Base-by-base conservation (phyloP, 2,329 filamentous ascomycete species). In the Amauroascus niger region DNA sequence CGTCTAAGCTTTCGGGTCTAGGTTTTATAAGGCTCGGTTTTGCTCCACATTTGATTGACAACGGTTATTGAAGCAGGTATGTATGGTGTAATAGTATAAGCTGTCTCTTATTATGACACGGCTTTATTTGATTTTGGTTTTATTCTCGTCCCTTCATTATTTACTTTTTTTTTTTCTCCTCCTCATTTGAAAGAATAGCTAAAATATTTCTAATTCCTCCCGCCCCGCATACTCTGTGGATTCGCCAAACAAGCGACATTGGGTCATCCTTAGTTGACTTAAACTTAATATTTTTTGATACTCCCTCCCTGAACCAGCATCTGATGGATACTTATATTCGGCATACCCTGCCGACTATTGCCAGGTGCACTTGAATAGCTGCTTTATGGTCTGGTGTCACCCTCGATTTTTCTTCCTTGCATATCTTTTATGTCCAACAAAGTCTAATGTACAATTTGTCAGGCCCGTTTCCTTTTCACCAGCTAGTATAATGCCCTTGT, bases 11-110 rank as follows among this genome's bases (percentile, higher is more conserved):
- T 53, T 55, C 45, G 33, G 32, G 50, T 52, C 55, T 54, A 57
- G 49, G 55, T 57, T 57, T 57, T 50, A 57, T 57, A 57, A 57
- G 52, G 55, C 55, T 55, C 52, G 48, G 52, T 52, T 45, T 45
- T 54, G 53, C 55, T 57, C 55, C 55, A 57, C 55, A 57, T 54
- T 46, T 53, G 44, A 53, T 48, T 48, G 44, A 53, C 51, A 53
- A 53, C 51, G 51, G 51, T 48, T 53, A 43, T 53, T 53, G 51
- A 53, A 43, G 43, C 51, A 53, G 44, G 51, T 49, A 26, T 18
- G 51, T 49, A 26, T 18, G 44, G 44, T 46, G 50, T 51, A 51
- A 51, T 28, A 41, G 35, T 53, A n/a, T n/a, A 30, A 44, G 43
- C 51, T 28, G 26, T 6, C 35, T 44, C 44, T 43, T 32, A 40